Conservation (phyloP, 805 yeast species). For the Schwanniomyces yamadae region DNA sequence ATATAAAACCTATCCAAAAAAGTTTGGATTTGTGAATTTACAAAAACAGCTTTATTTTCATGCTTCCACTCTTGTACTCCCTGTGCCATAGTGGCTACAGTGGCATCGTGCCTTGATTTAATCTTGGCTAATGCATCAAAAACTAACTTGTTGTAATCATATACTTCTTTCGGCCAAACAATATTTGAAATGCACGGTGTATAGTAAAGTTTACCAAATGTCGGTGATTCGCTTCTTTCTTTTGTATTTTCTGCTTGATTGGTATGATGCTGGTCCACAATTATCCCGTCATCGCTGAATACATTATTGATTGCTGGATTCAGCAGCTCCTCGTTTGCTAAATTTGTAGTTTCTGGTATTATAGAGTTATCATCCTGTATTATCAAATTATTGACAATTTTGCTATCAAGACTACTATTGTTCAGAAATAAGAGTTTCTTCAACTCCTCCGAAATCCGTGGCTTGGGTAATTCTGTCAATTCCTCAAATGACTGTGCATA, state of each 20-base stretch:
- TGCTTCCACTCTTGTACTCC: slow-evolving; percentile 91
- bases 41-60: slow-evolving; percentile 43
- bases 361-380: background rate
- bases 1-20: slow-evolving; percentile 85
- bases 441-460: slow-evolving; percentile 46
- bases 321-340: slow-evolving; percentile 26
- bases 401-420: background rate
- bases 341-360: slow-evolving; percentile 17
- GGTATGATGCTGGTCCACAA: slow-evolving; percentile 21
- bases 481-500: slow-evolving; percentile 89
- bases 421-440: slow-evolving; percentile 27
- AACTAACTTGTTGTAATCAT: slow-evolving; percentile 66
- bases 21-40: slow-evolving; percentile 72
- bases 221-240: slow-evolving; percentile 30
- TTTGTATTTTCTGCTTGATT: slow-evolving; percentile 8
- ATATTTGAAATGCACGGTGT: slow-evolving; percentile 53
- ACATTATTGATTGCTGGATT: slow-evolving; percentile 41
- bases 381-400: background rate
- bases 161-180: slow-evolving; percentile 72
- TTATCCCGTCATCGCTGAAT: slow-evolving; percentile 54
- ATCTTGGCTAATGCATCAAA: slow-evolving; percentile 66
- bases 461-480: slow-evolving; percentile 62
- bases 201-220: slow-evolving; percentile 47
- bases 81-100: slow-evolving; percentile 87
- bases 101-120: slow-evolving; percentile 86